A percentile compares a stretch with the other conserved stretches of the same genome.
These are phyloP conservation scores for Colletotrichum brevisporum DNA, from an alignment of 2,329 filamentous ascomycete species.

Conservation along the genomic window DNA sequence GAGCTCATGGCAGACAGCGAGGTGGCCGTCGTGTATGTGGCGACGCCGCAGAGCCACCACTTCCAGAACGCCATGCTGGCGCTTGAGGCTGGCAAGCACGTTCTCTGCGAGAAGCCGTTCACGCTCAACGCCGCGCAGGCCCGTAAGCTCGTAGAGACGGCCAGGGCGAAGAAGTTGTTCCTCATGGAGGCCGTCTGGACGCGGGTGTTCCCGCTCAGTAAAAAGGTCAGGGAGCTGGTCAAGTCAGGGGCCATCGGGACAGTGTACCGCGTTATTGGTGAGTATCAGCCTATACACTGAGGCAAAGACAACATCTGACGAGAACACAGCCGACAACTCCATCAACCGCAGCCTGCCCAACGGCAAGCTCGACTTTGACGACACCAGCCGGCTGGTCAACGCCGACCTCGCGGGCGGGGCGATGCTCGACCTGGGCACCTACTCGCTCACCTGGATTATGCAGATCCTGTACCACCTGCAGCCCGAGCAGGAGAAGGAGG, in stretches of 20 bases:
- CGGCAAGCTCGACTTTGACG: conserved; percentile 55
- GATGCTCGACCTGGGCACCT: conserved; percentile 87
- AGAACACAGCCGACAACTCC: too few species aligned
- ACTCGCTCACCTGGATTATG: conserved; percentile 91
- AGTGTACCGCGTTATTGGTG: conserved; percentile 71
- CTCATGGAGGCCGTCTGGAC: conserved; percentile 94
- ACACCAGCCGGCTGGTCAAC: conserved; percentile 84
- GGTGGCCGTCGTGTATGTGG: conserved; percentile 89
- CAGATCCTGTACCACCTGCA: conserved; percentile 89
- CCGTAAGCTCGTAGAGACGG: conserved; percentile 78
- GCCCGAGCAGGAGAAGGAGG: conserved; percentile 74
- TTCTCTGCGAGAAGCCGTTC: conserved; percentile 92
- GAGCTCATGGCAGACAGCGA: conserved; percentile 84
- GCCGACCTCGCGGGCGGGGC: conserved; percentile 85
- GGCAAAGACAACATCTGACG: too few species aligned
- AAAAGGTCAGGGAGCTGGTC: conserved; percentile 78
- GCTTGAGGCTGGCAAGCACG: conserved; percentile 85
- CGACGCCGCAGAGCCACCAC: conserved; percentile 92
- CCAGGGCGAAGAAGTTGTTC: conserved; percentile 79
- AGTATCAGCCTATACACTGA: conserved; percentile 45
- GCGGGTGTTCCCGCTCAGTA: conserved; percentile 86
- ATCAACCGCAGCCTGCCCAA: conserved; percentile 59
- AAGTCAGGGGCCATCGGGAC: conserved; percentile 68
- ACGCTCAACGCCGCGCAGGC: conserved; percentile 86
- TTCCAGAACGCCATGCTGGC: conserved; percentile 90